These are phyloP conservation scores for Lentinula guzmanii DNA, from an alignment of 768 basidiomycete species.

Conservation along the genomic window DNA sequence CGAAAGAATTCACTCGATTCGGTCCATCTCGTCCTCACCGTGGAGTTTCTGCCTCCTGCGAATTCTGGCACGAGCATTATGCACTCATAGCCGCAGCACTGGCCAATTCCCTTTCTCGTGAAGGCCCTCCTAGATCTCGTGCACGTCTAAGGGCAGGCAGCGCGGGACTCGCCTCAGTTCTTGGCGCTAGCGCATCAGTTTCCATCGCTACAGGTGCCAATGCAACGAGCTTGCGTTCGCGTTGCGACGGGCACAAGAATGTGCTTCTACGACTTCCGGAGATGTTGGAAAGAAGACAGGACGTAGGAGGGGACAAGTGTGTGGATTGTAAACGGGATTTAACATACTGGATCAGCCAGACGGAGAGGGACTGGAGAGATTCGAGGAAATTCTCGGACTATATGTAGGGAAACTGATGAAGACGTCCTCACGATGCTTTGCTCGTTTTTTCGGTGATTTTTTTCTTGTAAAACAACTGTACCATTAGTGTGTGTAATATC, in stretches of 20 bases:
- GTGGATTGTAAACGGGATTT: constrained; percentile 11
- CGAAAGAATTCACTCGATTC: constrained; percentile 10
- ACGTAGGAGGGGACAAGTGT: constrained; percentile 7
- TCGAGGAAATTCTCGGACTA: constrained; percentile 5
- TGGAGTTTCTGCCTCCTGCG: constrained; percentile 4
- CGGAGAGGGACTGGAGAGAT: constrained; percentile 6
- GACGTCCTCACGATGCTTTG: not conserved
- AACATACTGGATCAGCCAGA: constrained; percentile 7
- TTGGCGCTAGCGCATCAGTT: constrained; percentile 1
- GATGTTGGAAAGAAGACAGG: constrained; percentile 6
- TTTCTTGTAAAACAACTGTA: no score
- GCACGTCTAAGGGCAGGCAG: not conserved
- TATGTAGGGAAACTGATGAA: not conserved
- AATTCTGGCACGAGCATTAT: constrained; percentile 10
- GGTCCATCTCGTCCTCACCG: constrained; percentile 8
- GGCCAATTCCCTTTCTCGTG: not conserved
- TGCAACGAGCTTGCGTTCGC: not conserved
- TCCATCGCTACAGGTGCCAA: constrained; percentile 2
- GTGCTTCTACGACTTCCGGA: constrained; percentile 5
- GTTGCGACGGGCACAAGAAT: not conserved
- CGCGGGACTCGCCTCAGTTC: not conserved
- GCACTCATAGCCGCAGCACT: constrained; percentile 7
- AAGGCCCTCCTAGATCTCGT: not conserved
- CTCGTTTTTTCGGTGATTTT: no score
- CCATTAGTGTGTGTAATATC: no score